Base-by-base conservation (phyloP, 176 grass and related monocot genomes). In the Guadua angustifolia region DNA sequence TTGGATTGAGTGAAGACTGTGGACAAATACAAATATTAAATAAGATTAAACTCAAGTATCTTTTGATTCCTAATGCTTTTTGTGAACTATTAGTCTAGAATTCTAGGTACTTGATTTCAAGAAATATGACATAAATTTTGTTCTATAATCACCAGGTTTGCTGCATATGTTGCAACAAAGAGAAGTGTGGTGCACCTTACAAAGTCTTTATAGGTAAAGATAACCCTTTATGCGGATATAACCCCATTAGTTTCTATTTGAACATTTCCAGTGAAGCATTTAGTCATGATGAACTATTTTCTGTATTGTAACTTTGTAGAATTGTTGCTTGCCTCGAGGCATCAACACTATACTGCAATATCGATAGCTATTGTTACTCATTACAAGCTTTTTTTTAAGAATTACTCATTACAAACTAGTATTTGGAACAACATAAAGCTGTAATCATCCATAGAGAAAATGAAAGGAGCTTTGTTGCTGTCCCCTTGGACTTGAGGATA, bases 91-190 rank as follows among this genome's bases (percentile, higher is more conserved):
- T 74, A 70, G 16, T 59, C 9, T 62, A 45, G 18, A 5, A 3
- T 36, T 36, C 35, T 36, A 36, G 35, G 35, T 82, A 82, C 44
- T 50, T 57, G n/a, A 9, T 26, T 81, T 42, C 26, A 8, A 74
- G 44, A 81, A 33, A 56, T 66, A 25, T 73, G 32, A 24, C 35
- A 64, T 56, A 29, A 60, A 80, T 46, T 80, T n/a, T 76, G 42
- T 12, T 74, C 50, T 19, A 75, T 82, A 70, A 84, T 85, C 15
- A 68, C 61, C 79, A 98, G 95, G 85, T 98, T 94, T 92, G 91
- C 93, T 65, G 93, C 95, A 87, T 98, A 98, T 83, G 93, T 93
- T 90, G 95, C 95, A 80, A 93, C 95, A 51, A 98, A 95, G 64
- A 85, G 91, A 52, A 98, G 93, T 87, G 93, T 93, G 29, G 95